Percentiles rank a stretch among this genome's conserved stretches.
Conservation (phyloP, 2,329 filamentous ascomycete genomes). For the Pochonia chlamydosporia region DNA sequence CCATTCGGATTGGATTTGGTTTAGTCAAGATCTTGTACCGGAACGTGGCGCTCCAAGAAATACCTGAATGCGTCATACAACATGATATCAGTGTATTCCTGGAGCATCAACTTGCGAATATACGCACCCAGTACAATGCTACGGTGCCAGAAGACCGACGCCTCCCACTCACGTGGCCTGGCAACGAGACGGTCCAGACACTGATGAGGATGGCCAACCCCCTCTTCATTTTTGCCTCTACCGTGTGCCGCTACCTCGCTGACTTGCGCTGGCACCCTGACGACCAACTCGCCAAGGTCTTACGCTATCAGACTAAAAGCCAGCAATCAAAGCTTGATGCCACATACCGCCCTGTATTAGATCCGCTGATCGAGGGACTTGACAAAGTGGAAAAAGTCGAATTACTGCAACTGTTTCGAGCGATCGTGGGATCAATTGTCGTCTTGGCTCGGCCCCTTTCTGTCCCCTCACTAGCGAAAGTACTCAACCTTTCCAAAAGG, state of each 20-base stretch:
- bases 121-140: background rate
- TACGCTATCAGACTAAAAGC: background rate
- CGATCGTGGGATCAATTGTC: background rate
- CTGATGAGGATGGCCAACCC: background rate
- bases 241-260: background rate
- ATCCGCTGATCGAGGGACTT: background rate
- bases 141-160: background rate
- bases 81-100: conserved; percentile 25
- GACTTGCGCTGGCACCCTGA: background rate
- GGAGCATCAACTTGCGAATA: background rate
- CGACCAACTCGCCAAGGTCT: background rate
- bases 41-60: conserved; percentile 29
- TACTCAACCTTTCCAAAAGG: background rate
- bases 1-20: conserved; percentile 27
- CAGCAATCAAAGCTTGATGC: background rate
- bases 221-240: conserved; percentile 1
- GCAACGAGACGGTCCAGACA: background rate
- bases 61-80: conserved; percentile 21
- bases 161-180: background rate
- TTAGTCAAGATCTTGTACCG: conserved; percentile 9
- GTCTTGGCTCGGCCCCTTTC: background rate
- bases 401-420: background rate
- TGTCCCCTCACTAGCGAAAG: background rate
- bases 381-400: background rate
- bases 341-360: background rate